A percentile compares a stretch with the other conserved stretches of the same genome.
These are phyloP conservation scores for Nemania bipapillata DNA, from an alignment of 2,329 filamentous ascomycete genomes.

Conservation along the genomic window DNA sequence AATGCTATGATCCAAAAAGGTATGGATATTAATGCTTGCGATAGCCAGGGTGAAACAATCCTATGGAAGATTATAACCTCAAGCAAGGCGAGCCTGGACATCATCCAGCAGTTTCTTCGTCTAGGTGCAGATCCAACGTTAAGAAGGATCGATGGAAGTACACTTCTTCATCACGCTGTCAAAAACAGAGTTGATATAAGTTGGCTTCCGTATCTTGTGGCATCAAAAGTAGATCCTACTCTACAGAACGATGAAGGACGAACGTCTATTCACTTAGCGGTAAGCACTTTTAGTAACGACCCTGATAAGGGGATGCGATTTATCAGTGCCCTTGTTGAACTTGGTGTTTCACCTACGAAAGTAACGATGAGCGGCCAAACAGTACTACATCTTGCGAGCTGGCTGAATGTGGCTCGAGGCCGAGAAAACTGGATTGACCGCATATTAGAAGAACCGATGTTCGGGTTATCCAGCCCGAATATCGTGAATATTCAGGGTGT, in stretches of 20 bases:
- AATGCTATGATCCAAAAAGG: slow-evolving; percentile 7
- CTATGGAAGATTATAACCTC: neutral
- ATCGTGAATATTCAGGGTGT: neutral
- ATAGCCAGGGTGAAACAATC: neutral
- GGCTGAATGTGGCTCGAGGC: neutral
- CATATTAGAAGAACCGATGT: slow-evolving; percentile 7
- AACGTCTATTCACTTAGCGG: slow-evolving; percentile 1
- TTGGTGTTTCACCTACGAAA: neutral
- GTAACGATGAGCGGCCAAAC: neutral
- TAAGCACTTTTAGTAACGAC: neutral
- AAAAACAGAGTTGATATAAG: neutral
- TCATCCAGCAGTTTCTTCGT: slow-evolving; percentile 1
- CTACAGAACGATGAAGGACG: neutral
- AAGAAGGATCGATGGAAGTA: neutral
- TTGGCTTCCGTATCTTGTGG: neutral
- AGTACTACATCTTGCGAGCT: slow-evolving; percentile 2
- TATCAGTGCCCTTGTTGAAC: neutral
- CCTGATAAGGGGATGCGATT: neutral
- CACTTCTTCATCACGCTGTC: slow-evolving; percentile 10
- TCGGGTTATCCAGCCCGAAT: neutral
- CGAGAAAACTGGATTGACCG: slow-evolving; percentile 1
- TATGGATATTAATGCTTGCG: neutral
- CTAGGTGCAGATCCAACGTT: neutral
- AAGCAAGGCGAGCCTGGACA: neutral
- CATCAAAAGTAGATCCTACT: neutral